Evolutionary conservation across 1,139 yeast genomes (phyloP).

Genomic region (Yamadazyma blattariae): DNA sequence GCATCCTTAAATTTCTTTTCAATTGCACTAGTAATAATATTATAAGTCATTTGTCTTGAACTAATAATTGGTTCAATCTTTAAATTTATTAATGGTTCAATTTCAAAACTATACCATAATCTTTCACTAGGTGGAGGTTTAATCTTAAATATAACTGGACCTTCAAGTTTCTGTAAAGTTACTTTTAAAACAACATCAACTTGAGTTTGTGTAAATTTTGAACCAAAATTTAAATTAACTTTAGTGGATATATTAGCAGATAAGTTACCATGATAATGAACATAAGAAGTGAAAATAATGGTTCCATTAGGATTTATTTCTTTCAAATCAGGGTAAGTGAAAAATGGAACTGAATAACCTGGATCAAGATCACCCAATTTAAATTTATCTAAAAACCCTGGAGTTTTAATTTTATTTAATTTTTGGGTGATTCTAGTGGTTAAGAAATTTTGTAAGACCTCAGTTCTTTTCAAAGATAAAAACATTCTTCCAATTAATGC

Average conservation of each 20-base stretch:
- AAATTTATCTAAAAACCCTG: slow-evolving; percentile 84
- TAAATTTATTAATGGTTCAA: slow-evolving; percentile 72
- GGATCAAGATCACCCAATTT: slow-evolving; percentile 69
- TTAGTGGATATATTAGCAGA: slow-evolving; percentile 78
- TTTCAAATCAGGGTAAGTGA: slow-evolving; percentile 68
- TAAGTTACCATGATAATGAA: slow-evolving; percentile 71
- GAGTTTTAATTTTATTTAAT: slow-evolving; percentile 74
- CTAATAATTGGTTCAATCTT: slow-evolving; percentile 87
- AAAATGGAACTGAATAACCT: slow-evolving; percentile 77
- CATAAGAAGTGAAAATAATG: slow-evolving; percentile 56
- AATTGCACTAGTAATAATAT: slow-evolving; percentile 74
- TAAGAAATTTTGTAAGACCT: slow-evolving; percentile 55
- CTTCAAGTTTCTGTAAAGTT: slow-evolving; percentile 64
- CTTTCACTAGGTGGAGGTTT: slow-evolving; percentile 92
- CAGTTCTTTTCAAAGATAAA: slow-evolving; percentile 71
- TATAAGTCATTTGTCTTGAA: slow-evolving; percentile 74
- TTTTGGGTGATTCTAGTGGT: slow-evolving; percentile 64
- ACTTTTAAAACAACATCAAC: slow-evolving; percentile 76
- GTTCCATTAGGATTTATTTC: slow-evolving; percentile 82
- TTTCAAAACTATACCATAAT: slow-evolving; percentile 85
- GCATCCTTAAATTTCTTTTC: slow-evolving; percentile 79
- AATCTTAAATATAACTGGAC: slow-evolving; percentile 64
- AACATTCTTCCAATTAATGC: slow-evolving; percentile 82
- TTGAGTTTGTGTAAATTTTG: slow-evolving; percentile 75
- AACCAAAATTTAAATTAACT: slow-evolving; percentile 62